Percentiles rank a stretch among this genome's conserved stretches.
phyloP scores from a whole-genome alignment of 306 rosid genomes.

The Quercus variabilis region DNA sequence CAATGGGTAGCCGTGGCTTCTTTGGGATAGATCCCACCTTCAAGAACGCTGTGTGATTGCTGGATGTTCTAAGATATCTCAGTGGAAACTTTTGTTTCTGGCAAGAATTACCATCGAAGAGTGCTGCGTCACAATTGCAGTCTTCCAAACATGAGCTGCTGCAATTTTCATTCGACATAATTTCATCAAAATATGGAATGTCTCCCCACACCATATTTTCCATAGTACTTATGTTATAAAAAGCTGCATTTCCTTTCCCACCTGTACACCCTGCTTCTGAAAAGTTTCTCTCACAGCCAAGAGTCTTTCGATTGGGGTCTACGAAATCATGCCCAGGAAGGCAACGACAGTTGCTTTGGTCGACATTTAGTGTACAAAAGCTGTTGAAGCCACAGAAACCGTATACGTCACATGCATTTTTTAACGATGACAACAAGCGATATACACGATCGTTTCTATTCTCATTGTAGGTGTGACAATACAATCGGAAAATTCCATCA shows the following conservation, averaged over 20 bases:
- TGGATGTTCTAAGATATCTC: neutral
- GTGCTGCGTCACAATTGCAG: neutral
- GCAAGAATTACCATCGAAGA: neutral
- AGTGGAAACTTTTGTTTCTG: neutral
- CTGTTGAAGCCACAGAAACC: neutral
- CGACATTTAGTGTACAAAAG: neutral
- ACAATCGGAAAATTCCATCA: neutral
- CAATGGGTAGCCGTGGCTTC: neutral
- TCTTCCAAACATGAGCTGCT: neutral
- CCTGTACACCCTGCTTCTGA: neutral
- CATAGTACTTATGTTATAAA: accelerated
- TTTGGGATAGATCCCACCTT: neutral
- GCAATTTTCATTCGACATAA: neutral
- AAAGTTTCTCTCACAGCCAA: neutral
- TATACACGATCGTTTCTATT: too few species aligned
- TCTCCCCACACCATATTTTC: accelerated
- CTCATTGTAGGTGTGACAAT: neutral
- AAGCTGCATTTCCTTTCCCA: neutral
- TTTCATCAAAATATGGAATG: accelerated
- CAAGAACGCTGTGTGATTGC: accelerated
- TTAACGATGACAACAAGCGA: neutral
- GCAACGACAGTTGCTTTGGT: neutral
- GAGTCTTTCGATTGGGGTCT: neutral
- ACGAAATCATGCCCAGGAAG: neutral
- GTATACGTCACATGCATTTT: accelerated